Base-by-base conservation (phyloP, 2,329 filamentous ascomycete species). In the Ophiostoma tasmaniense region DNA sequence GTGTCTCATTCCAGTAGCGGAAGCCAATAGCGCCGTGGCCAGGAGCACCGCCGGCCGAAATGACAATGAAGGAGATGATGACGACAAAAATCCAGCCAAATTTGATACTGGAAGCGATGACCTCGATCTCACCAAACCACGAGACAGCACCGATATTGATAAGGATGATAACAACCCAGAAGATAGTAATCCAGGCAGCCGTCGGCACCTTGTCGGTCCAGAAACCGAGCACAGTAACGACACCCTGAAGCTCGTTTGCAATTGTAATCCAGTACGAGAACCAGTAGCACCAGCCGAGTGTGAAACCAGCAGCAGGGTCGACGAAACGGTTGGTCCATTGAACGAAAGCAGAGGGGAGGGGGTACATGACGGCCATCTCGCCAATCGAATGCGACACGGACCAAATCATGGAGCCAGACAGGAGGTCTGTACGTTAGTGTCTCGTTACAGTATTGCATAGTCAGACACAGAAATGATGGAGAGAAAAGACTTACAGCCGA, bases 281-380 rank as follows among this genome's bases (percentile, higher is more conserved):
- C 80, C 80, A 84, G 72, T 83, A 84, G 52, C 82, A 82, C 81
- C 81, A 84, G 8, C 81, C 80, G 10, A 84, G 73, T 1, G 81
- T 80, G 68, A 83, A 84, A 37, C 79, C 81, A 11, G 81, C 75
- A 2, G 80, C 79, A 55, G 80, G 79, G 67, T 82, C 80, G 66
- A 82, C 80, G 68, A 78, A 82, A 6, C 61, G 61, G 64, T 65
- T 65, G 35, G 64, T 65, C 64, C 64, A 65, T 45, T 65, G 64
- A 39, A 65, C 64, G 14, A 65, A 65, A 25, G 64, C 64, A n/a
- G 67, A 50, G 17, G 68, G 45, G 6, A 69, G 28, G 28, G 68
- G 50, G 35, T 66, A 69, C 68, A 66, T 65, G 17, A 50, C 64
- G 25, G 65, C 68, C 68, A 69, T 69, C 13, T 69, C 68, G 37